Percentiles rank a stretch among this genome's conserved stretches.
phyloP scores from a whole-genome alignment of 2,329 filamentous ascomycete species.

The Cladosporium sp. region DNA sequence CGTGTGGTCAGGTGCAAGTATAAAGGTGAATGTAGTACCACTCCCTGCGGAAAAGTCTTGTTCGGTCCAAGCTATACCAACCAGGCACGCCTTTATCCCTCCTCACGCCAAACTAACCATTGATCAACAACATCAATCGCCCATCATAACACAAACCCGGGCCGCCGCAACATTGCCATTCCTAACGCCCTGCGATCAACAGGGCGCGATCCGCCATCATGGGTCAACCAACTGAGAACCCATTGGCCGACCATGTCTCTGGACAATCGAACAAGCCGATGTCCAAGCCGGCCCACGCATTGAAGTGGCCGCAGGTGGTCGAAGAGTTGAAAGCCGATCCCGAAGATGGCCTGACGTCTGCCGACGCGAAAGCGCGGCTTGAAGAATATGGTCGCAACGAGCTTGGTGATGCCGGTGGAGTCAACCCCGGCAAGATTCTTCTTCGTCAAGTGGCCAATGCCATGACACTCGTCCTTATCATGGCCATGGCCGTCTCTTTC shows the following conservation, averaged over 20 bases:
- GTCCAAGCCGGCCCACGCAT: slow-evolving; percentile 62
- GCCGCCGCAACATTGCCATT: slow-evolving; percentile 14
- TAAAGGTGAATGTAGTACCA: slow-evolving; percentile 16
- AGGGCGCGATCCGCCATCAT: slow-evolving; percentile 14
- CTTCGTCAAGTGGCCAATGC: slow-evolving; percentile 74
- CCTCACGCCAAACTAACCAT: slow-evolving; percentile 1
- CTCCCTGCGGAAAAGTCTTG: slow-evolving; percentile 14
- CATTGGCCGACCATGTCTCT: slow-evolving; percentile 29
- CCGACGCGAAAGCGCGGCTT: slow-evolving; percentile 60
- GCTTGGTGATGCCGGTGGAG: slow-evolving; percentile 66
- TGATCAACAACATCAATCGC: slow-evolving; percentile 3
- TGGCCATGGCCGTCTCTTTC: slow-evolving; percentile 52
- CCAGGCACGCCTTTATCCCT: slow-evolving; percentile 1
- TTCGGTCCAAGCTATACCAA: slow-evolving; percentile 15
- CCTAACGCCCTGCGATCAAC: slow-evolving; percentile 5
- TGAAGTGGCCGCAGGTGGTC: slow-evolving; percentile 55
- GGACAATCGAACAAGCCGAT: slow-evolving; percentile 54
- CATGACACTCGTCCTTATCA: slow-evolving; percentile 66
- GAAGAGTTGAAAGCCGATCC: slow-evolving; percentile 62
- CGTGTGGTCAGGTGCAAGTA: slow-evolving; percentile 18
- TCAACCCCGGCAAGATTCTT: slow-evolving; percentile 71
- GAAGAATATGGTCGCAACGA: slow-evolving; percentile 67
- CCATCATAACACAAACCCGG: not conserved
- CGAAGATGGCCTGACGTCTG: slow-evolving; percentile 65
- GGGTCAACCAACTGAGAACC: slow-evolving; percentile 5